Percentiles rank a stretch among this genome's conserved stretches.
These are phyloP conservation scores for Chrysanthemum lavandulifolium DNA, from an alignment of 129 eudicot genomes.

Conservation along the genomic window DNA sequence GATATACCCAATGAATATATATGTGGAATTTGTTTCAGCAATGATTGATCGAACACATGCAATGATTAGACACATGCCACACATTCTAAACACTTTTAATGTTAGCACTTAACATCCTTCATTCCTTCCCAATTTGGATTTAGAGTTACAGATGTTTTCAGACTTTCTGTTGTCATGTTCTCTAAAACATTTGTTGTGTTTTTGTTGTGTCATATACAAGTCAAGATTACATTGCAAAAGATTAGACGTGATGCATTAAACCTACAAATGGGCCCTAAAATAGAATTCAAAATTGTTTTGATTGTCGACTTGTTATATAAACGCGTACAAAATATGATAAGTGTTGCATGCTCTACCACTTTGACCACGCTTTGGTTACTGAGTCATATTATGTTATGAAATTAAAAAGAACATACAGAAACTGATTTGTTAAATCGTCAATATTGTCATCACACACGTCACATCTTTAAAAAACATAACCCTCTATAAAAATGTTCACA, in stretches of 20 bases:
- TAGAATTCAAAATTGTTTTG: slow-evolving; percentile 5
- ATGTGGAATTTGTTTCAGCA: neutral
- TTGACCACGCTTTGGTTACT: neutral
- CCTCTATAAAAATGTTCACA: too few species aligned
- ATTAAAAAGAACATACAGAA: too few species aligned
- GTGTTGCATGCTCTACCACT: neutral
- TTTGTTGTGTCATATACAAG: neutral
- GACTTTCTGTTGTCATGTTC: too few species aligned
- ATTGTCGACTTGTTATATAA: neutral
- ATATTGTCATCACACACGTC: too few species aligned
- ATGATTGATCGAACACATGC: neutral
- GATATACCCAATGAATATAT: neutral
- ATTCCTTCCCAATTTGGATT: too few species aligned
- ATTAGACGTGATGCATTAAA: neutral
- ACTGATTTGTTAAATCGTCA: too few species aligned
- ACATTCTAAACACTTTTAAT: neutral
- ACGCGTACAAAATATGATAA: neutral
- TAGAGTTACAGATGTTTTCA: too few species aligned
- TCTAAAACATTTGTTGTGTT: neutral
- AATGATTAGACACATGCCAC: neutral
- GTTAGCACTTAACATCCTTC: too few species aligned
- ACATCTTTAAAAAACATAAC: too few species aligned
- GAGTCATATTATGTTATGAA: neutral
- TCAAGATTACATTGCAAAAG: neutral
- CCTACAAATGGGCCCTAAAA: neutral